Evolutionary conservation across 768 basidiomycete genomes (phyloP), one percentile per base, ranked within the genome.

Genomic region (Calvatia gigantea): DNA sequence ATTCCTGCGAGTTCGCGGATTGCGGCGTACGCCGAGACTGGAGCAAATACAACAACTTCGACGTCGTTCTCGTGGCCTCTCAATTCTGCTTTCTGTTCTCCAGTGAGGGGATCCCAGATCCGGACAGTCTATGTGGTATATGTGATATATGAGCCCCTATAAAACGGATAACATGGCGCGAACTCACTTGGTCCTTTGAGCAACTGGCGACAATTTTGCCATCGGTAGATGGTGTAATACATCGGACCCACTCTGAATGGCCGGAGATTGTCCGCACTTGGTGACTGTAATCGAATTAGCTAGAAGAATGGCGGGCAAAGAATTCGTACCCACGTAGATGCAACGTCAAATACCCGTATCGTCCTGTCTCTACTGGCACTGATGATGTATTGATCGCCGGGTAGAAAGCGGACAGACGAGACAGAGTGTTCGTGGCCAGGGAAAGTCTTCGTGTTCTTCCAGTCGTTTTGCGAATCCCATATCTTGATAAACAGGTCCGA

Each of bases 371-470:
- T 77, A 69, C 93, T 94, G 1, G 92, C 89, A 49, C 89, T 92
- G 60, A 94, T 85, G 57, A 96, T 80, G 61, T 79, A 80, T 66
- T 88, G 87, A 66, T 93, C 94, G 48, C 86, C 85, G 0, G 92
- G 91, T 64, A 94, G 77, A 67, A 95, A 96, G 17, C 86, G 82
- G 1, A 87, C 92, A 25, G 85, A 84, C 9, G 94, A 94, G 45
- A 96, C 89, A 11, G 89, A 85, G 69, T 96, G 94, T 68, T 96
- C 94, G 64, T 96, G 94, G 6, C 93, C 94, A 54, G 87, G 84
- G 46, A 95, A 75, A 2, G 93, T 94, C 70, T 89, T 90, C 56
- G 79, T 78, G 67, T 92, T 94, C 74, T 91, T 92, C 80, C 91
- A 95, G 62, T 93, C 91, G 68, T 92, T 89, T 60, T 85, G 80